phyloP scores from a whole-genome alignment of 2,329 filamentous ascomycete genomes.

The Ophiostoma piceae region DNA sequence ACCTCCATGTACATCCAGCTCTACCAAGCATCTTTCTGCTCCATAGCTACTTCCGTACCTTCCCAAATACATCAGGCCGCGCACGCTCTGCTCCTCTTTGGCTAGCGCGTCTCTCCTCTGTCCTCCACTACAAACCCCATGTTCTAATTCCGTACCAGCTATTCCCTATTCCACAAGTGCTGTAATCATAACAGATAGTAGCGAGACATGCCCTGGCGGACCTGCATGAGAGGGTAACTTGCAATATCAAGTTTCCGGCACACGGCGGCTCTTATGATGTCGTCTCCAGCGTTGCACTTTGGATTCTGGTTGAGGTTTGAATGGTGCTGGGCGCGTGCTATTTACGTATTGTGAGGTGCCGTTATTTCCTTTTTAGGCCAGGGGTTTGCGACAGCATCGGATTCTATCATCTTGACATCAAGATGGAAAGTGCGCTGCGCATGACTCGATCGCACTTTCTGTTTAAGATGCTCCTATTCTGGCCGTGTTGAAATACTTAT shows the following conservation, averaged over 20 bases:
- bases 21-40: neutral
- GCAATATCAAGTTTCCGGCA: slow-evolving; percentile 12
- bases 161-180: neutral
- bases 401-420: neutral
- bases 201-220: neutral
- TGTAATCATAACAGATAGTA: neutral
- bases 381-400: neutral
- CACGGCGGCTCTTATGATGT: neutral
- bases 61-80: neutral
- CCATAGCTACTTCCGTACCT: neutral
- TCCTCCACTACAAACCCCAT: slow-evolving; percentile 11
- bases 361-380: neutral
- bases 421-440: neutral
- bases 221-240: neutral
- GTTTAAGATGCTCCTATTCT: neutral
- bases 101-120: neutral
- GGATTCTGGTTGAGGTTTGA: too few relatives aligned
- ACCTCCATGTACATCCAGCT: neutral
- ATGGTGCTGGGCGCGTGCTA: neutral
- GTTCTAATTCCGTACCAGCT: neutral
- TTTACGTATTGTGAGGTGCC: neutral
- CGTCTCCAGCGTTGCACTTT: neutral
- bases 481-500: neutral
- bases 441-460: neutral
- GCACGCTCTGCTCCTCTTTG: neutral